Percentiles rank a stretch among this genome's conserved stretches.
phyloP scores from a whole-genome alignment of 352 stramenopile species.

The Saprolegnia parasitica region DNA sequence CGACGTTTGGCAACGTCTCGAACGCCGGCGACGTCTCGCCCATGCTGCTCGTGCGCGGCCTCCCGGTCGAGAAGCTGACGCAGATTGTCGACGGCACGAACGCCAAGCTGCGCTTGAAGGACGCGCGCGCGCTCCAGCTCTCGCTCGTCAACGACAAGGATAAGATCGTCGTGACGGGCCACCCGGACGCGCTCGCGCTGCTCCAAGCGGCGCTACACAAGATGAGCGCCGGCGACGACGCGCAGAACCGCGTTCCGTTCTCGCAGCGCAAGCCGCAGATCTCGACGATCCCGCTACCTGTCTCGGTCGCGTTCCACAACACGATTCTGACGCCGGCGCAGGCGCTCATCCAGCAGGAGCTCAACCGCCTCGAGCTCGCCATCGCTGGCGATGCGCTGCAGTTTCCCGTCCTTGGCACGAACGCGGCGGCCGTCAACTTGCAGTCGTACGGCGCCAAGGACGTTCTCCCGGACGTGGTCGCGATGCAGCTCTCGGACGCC shows the following conservation, averaged over 20 bases:
- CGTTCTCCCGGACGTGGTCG: slow-evolving; percentile 45
- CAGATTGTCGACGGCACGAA: slow-evolving; percentile 52
- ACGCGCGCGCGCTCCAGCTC: slow-evolving; percentile 44
- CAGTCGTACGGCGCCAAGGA: slow-evolving; percentile 42
- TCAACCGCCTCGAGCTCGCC: slow-evolving; percentile 42
- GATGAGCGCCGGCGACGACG: slow-evolving; percentile 47
- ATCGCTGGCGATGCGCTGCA: slow-evolving; percentile 50
- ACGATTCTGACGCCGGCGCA: slow-evolving; percentile 42
- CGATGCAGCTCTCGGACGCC: slow-evolving; percentile 58
- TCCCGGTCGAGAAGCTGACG: slow-evolving; percentile 49
- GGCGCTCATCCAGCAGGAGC: slow-evolving; percentile 43
- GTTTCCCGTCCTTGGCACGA: slow-evolving; percentile 63
- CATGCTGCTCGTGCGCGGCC: slow-evolving; percentile 67
- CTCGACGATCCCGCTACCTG: slow-evolving; percentile 46
- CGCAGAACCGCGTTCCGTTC: slow-evolving; percentile 71
- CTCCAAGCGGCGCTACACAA: slow-evolving; percentile 50
- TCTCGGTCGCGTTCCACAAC: slow-evolving; percentile 80
- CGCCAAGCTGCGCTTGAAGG: slow-evolving; percentile 39
- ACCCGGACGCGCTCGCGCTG: slow-evolving; percentile 47
- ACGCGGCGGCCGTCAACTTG: slow-evolving; percentile 45
- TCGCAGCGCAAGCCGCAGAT: slow-evolving; percentile 73
- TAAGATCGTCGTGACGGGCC: slow-evolving; percentile 65
- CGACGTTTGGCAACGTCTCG: slow-evolving; percentile 41
- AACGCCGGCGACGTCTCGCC: slow-evolving; percentile 40
- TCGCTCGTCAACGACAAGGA: slow-evolving; percentile 63